phyloP scores from a whole-genome alignment of 2,329 filamentous ascomycete genomes.

The Beauveria sp. region DNA sequence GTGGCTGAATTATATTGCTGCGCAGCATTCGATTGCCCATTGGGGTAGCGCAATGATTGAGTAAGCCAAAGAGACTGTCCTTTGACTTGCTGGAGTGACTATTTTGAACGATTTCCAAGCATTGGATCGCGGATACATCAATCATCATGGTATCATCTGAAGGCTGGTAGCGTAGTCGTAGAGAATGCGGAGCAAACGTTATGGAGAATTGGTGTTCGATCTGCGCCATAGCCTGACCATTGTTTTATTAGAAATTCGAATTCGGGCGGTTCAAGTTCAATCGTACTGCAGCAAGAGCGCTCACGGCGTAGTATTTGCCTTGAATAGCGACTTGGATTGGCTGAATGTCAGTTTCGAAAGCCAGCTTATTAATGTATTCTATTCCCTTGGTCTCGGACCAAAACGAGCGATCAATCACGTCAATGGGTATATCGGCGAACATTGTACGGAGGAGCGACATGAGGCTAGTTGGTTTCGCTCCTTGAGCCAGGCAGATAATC shows the following conservation, averaged over 20 bases:
- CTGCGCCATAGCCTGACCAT: constrained; percentile 65
- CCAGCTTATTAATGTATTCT: constrained; percentile 71
- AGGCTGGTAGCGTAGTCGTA: constrained; percentile 79
- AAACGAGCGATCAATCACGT: constrained; percentile 62
- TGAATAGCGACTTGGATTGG: constrained; percentile 70
- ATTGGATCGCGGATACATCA: constrained; percentile 77
- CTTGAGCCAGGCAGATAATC: constrained; percentile 67
- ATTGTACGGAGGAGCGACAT: constrained; percentile 15
- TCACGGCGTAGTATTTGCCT: constrained; percentile 81
- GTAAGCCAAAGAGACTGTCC: constrained; percentile 72
- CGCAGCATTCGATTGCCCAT: constrained; percentile 83
- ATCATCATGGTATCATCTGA: constrained; percentile 95
- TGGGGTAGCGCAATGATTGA: constrained; percentile 78
- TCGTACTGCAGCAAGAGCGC: constrained; percentile 75
- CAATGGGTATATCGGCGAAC: constrained; percentile 20
- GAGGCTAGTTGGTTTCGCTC: constrained; percentile 60
- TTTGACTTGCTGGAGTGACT: constrained; percentile 68
- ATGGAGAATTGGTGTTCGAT: constrained; percentile 62
- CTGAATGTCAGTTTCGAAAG: constrained; percentile 71
- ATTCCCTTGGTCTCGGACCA: constrained; percentile 76
- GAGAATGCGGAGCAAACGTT: constrained; percentile 67
- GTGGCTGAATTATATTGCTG: constrained; percentile 82
- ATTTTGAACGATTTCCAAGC: constrained; percentile 87
- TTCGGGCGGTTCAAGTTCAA: constrained; percentile 6
- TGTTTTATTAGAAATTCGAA: constrained; percentile 12